These are phyloP conservation scores for Glebionis coronaria DNA, from an alignment of 129 eudicot species.

Conservation along the genomic window DNA sequence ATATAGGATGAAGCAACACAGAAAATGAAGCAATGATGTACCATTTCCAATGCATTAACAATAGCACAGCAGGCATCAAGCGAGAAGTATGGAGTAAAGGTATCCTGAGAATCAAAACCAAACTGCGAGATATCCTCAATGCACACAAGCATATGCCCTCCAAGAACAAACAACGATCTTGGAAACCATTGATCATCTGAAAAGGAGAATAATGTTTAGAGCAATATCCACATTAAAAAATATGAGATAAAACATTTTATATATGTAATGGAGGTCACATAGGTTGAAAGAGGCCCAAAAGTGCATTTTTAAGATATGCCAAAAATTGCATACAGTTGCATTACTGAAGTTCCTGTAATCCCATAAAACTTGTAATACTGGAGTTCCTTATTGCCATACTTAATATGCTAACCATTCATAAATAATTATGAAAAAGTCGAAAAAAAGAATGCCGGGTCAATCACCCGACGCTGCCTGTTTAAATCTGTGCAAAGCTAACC, in stretches of 20 bases:
- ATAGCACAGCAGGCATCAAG: slow-evolving; percentile 55
- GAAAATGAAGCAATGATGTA: slow-evolving; percentile 19
- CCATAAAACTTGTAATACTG: too few relatives aligned
- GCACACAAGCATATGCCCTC: slow-evolving; percentile 59
- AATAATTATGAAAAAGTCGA: neutral
- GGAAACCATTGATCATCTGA: slow-evolving; percentile 56
- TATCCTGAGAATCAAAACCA: slow-evolving; percentile 36
- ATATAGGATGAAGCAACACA: neutral
- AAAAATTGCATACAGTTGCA: too few relatives aligned
- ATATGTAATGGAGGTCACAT: neutral
- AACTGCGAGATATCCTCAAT: slow-evolving; percentile 55
- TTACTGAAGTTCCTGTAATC: too few relatives aligned
- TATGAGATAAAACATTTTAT: neutral
- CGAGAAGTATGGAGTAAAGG: slow-evolving; percentile 40
- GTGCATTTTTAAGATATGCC: too few relatives aligned
- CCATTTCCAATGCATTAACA: slow-evolving; percentile 48
- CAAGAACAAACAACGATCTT: slow-evolving; percentile 63
- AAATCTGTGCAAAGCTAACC: too few relatives aligned
- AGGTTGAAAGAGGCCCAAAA: too few relatives aligned
- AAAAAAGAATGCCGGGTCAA: slow-evolving; percentile 4
- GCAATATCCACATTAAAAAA: neutral
- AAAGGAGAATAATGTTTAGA: slow-evolving; percentile 9
- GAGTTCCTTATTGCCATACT: too few relatives aligned
- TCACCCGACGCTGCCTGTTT: neutral
- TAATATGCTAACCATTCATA: neutral